These are phyloP conservation scores for Phyllosticta paracitricarpa DNA, from an alignment of 2,329 filamentous ascomycete species.

Conservation along the genomic window DNA sequence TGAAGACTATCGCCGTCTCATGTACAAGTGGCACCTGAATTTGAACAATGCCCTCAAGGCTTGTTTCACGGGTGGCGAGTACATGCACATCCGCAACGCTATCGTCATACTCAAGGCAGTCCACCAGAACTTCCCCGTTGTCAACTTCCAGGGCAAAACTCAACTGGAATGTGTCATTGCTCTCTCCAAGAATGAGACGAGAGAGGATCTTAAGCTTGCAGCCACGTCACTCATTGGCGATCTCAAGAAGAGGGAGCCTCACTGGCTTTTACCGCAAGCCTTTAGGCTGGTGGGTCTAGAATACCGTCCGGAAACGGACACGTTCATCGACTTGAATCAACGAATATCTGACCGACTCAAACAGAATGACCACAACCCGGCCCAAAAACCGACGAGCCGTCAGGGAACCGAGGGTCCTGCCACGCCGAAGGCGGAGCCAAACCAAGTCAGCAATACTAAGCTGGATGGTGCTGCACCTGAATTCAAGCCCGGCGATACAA, in stretches of 20 bases:
- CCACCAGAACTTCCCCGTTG: slow-evolving; percentile 71
- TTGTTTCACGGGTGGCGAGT: slow-evolving; percentile 75
- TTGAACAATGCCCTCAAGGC: slow-evolving; percentile 69
- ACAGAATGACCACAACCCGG: slow-evolving; percentile 3
- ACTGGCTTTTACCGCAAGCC: slow-evolving; percentile 65
- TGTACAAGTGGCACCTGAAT: slow-evolving; percentile 85
- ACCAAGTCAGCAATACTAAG: slow-evolving; percentile 25
- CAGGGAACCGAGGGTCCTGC: slow-evolving; percentile 27
- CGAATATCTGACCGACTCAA: neutral
- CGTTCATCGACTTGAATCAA: neutral
- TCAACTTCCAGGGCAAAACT: slow-evolving; percentile 75
- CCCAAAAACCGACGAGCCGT: slow-evolving; percentile 20
- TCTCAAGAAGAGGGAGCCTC: slow-evolving; percentile 54
- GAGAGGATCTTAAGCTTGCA: slow-evolving; percentile 66
- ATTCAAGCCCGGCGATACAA: slow-evolving; percentile 46
- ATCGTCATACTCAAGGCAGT: slow-evolving; percentile 80
- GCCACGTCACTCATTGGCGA: slow-evolving; percentile 63
- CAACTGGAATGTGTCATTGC: slow-evolving; percentile 57
- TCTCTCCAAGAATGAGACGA: slow-evolving; percentile 48
- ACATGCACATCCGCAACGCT: slow-evolving; percentile 96
- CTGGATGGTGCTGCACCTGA: slow-evolving; percentile 49
- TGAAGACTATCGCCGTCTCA: slow-evolving; percentile 72
- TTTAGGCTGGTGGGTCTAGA: slow-evolving; percentile 53
- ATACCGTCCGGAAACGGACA: neutral
- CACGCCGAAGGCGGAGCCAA: slow-evolving; percentile 32